A percentile compares a stretch with the other conserved stretches of the same genome.
These are phyloP conservation scores for Myrica gale DNA, from an alignment of 306 rosid species.

Conservation along the genomic window DNA sequence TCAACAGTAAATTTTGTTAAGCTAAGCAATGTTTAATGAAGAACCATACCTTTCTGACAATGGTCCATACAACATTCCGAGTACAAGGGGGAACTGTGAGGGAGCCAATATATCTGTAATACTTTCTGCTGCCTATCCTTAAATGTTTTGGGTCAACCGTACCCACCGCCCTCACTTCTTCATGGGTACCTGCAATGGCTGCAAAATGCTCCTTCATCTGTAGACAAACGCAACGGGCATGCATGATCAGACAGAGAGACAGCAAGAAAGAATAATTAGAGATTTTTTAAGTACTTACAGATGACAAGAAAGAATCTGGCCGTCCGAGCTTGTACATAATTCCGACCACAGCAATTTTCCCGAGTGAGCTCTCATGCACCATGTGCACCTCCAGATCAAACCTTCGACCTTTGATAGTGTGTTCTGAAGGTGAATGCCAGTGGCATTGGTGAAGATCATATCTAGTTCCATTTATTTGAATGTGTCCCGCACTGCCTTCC, in stretches of 20 bases:
- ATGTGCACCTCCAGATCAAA: constrained; percentile 64
- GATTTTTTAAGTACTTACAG: constrained; percentile 30
- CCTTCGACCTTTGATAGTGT: constrained; percentile 53
- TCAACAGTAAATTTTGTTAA: neutral
- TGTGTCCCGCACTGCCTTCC: constrained; percentile 38
- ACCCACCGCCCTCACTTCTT: constrained; percentile 31
- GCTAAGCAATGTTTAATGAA: too few species aligned
- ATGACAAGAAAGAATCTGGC: constrained; percentile 50
- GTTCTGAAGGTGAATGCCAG: constrained; percentile 89
- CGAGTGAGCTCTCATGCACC: constrained; percentile 54
- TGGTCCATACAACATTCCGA: constrained; percentile 61
- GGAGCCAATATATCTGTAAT: constrained; percentile 74
- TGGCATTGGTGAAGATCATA: constrained; percentile 56
- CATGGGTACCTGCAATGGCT: constrained; percentile 23
- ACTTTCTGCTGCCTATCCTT: constrained; percentile 21
- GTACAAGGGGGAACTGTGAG: constrained; percentile 74
- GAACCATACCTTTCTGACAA: constrained; percentile 30
- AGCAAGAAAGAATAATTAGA: neutral
- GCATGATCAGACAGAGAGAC: neutral
- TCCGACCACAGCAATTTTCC: constrained; percentile 55
- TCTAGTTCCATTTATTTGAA: constrained; percentile 45
- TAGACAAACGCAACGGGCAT: neutral
- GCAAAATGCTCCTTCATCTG: constrained; percentile 38
- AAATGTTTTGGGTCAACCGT: constrained; percentile 42
- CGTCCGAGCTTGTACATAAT: constrained; percentile 47